A percentile compares a stretch with the other conserved stretches of the same genome.
Conservation (phyloP, 202 grass and related monocot genomes). For the Panicum virgatum region DNA sequence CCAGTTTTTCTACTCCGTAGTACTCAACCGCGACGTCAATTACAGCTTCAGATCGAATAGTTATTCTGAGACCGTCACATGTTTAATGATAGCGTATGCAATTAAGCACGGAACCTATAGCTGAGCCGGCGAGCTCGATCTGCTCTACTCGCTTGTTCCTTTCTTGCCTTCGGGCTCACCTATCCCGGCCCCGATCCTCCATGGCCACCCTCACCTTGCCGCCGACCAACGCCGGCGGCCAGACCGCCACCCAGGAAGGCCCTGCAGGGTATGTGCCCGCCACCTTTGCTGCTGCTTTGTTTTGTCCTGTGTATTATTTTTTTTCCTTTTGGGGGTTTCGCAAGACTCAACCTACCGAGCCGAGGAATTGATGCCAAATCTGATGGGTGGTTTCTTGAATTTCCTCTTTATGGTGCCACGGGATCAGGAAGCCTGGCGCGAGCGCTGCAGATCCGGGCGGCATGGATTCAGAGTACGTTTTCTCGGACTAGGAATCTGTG, state of each 20-base stretch:
- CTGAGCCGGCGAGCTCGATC: slow-evolving; percentile 32
- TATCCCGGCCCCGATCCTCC: neutral
- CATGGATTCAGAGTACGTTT: slow-evolving; percentile 41
- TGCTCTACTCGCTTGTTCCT: neutral
- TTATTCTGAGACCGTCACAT: neutral
- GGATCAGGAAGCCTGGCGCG: neutral
- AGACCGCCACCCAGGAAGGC: slow-evolving; percentile 5
- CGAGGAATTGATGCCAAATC: neutral
- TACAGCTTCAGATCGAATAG: neutral
- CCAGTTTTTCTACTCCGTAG: neutral
- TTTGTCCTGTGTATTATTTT: neutral
- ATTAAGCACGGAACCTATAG: slow-evolving; percentile 25
- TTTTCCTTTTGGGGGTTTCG: no score
- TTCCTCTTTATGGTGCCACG: neutral
- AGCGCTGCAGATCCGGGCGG: slow-evolving; percentile 25
- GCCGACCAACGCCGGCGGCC: slow-evolving; percentile 14
- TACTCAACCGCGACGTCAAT: neutral
- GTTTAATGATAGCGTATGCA: slow-evolving; percentile 27
- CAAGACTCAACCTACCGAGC: neutral
- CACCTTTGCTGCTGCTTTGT: neutral
- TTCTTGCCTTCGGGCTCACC: slow-evolving; percentile 27
- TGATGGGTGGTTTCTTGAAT: neutral
- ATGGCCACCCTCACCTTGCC: slow-evolving; percentile 48
- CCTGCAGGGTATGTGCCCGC: neutral
- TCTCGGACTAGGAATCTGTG: neutral